Evolutionary conservation across 352 stramenopile genomes (phyloP).

Genomic region (Globisporangium alternatum): DNA sequence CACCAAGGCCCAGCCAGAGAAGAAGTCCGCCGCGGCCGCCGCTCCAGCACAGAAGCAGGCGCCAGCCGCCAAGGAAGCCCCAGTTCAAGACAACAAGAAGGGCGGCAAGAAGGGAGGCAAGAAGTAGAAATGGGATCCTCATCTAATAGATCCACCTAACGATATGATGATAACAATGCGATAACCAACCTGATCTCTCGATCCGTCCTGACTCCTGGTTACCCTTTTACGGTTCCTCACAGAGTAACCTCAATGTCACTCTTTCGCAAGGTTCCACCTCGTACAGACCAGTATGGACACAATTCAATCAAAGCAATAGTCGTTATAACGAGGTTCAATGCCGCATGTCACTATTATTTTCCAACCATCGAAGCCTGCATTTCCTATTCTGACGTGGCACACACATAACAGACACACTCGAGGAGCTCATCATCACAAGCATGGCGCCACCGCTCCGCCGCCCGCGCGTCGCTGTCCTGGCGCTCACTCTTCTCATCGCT

Average conservation of each 20-base stretch:
- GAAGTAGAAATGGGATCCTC: constrained; percentile 16
- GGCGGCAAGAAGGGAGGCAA: constrained; percentile 38
- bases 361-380: too few relatives aligned
- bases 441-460: not conserved
- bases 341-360: too few relatives aligned
- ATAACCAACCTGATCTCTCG: not conserved
- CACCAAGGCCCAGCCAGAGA: not conserved
- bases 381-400: not conserved
- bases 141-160: not conserved
- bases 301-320: too few relatives aligned
- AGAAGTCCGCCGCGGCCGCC: not conserved
- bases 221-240: not conserved
- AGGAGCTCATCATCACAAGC: not conserved
- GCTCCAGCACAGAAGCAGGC: not conserved
- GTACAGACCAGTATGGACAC: too few relatives aligned
- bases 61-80: not conserved
- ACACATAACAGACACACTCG: not conserved
- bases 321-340: too few relatives aligned
- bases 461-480: not conserved
- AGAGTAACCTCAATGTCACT: too few relatives aligned
- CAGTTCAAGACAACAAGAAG: constrained; percentile 22
- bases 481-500: not conserved
- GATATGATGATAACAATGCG: not conserved
- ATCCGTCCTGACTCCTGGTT: not conserved
- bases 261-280: too few relatives aligned